These are phyloP conservation scores for Andrographis paniculata DNA, from an alignment of 305 asterid species.

Conservation along the genomic window DNA sequence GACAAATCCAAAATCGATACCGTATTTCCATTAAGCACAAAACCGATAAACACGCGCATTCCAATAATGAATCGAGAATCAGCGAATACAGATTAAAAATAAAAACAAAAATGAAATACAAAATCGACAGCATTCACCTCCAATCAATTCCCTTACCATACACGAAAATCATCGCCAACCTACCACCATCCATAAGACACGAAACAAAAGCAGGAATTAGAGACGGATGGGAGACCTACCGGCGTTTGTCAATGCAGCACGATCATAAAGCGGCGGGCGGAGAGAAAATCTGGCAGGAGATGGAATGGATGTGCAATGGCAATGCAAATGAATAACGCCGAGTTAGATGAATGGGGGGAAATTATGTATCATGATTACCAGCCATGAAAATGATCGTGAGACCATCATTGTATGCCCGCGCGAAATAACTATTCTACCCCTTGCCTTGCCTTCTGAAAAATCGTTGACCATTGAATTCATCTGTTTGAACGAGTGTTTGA, in stretches of 20 bases:
- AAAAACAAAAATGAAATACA: background rate
- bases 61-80: background rate
- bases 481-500: no score
- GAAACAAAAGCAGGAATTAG: background rate
- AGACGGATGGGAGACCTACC: slow-evolving; percentile 15
- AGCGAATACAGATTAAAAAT: background rate
- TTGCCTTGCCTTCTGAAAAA: background rate
- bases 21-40: slow-evolving; percentile 3
- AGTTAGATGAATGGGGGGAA: slow-evolving; percentile 11
- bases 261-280: slow-evolving; percentile 21
- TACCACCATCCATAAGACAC: background rate
- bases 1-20: background rate
- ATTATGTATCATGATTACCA: slow-evolving; percentile 17
- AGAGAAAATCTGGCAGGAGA: slow-evolving; percentile 24
- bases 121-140: background rate
- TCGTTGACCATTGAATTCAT: no score
- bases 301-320: background rate
- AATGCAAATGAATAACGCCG: background rate
- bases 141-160: background rate
- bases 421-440: background rate
- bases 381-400: slow-evolving; percentile 24
- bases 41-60: slow-evolving; percentile 7
- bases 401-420: background rate
- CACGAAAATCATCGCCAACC: background rate
- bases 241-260: slow-evolving; percentile 19